phyloP scores from a whole-genome alignment of 1,284 basidiomycete species.

The Fomitopsis schrenkii region DNA sequence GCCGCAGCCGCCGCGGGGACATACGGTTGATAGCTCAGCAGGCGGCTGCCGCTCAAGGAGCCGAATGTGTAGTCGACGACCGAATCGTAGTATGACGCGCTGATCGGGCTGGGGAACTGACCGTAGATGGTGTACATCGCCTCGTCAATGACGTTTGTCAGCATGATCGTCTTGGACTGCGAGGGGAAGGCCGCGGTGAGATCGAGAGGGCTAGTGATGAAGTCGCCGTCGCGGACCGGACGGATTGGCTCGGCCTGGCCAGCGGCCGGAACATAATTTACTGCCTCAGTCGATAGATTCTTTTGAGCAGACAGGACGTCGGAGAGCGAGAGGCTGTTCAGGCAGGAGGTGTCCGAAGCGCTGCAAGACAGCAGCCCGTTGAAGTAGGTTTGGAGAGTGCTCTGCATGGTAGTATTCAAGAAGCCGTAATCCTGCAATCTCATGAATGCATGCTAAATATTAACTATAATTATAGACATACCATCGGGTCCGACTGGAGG shows the following conservation, averaged over 20 bases:
- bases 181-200: slow-evolving; percentile 49
- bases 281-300: slow-evolving; percentile 37
- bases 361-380: slow-evolving; percentile 47
- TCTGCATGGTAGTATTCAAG: slow-evolving; percentile 49
- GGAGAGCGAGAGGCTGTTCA: slow-evolving; percentile 44
- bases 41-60: slow-evolving; percentile 27
- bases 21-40: slow-evolving; percentile 50
- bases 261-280: slow-evolving; percentile 45
- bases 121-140: slow-evolving; percentile 58
- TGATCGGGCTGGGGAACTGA: slow-evolving; percentile 34
- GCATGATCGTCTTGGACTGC: slow-evolving; percentile 59
- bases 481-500: slow-evolving; percentile 85
- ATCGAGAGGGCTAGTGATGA: slow-evolving; percentile 58
- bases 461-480: slow-evolving; percentile 26
- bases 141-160: slow-evolving; percentile 71
- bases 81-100: slow-evolving; percentile 35
- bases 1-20: slow-evolving; percentile 30
- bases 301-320: slow-evolving; percentile 49
- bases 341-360: slow-evolving; percentile 44
- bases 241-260: slow-evolving; percentile 56
- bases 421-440: slow-evolving; percentile 68
- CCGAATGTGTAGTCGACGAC: slow-evolving; percentile 48
- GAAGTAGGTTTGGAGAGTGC: slow-evolving; percentile 50
- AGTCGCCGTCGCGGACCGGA: slow-evolving; percentile 53
- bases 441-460: not conserved